Evolutionary conservation across 768 basidiomycete genomes (phyloP), one percentile per base, ranked within the genome.

Genomic region (Lactarius vividus): DNA sequence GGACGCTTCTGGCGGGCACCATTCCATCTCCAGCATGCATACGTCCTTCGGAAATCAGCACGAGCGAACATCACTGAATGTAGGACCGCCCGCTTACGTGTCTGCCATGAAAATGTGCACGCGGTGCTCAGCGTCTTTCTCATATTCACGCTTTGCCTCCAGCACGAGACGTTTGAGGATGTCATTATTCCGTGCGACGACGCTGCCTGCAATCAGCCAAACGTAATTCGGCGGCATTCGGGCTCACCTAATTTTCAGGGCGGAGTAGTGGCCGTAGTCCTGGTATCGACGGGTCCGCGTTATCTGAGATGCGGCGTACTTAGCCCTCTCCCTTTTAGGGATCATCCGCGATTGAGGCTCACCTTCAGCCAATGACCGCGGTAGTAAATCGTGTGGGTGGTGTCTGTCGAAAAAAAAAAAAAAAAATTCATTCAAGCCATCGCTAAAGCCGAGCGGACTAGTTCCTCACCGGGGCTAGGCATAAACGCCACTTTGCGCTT

Each of bases 31-130:
- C 93, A 95, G 72, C 87, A 86, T 1, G 82, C 83, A 71, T 89
- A 89, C 10, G 87, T 84, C 56, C 88, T 89, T 69, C 39, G 58
- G 44, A 57, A 54, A 58, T 62, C 66, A 71, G 65, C 53, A 39
- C 37, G 40, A 64, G 57, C 44, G 29, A 62, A 62, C 39, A 56
- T 37, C 49, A 69, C 61, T 63, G 71, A 57, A 71, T 65, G 63
- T 65, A 65, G 59, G 39, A 55, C 55, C 44, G 59, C 49, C 39
- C 78, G n/a, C 88, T 83, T 83, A 92, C 90, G 88, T 88, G 79
- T 94, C 93, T 39, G 90, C 91, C 78, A 94, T 81, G 76, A 88
- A 94, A 66, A 94, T 93, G 71, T 94, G 91, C 58, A 95, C 91
- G 65, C 91, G 88, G 73, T 94, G 91, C 70, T 92, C 89, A 64